phyloP scores from a whole-genome alignment of 1,139 yeast species.

The Ogataea hybrid region DNA sequence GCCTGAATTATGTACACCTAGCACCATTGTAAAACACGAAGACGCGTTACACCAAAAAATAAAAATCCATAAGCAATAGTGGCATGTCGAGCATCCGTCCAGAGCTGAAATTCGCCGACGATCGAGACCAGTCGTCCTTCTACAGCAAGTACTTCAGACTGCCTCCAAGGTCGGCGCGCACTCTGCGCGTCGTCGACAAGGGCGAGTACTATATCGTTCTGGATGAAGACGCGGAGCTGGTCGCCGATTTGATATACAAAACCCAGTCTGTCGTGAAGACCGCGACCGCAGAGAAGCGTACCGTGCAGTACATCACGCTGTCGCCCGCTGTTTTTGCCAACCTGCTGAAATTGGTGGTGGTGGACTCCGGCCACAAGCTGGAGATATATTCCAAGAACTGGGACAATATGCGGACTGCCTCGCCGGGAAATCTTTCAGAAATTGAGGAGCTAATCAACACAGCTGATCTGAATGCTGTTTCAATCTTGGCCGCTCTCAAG shows the following conservation, averaged over 20 bases:
- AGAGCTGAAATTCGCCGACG: slow-evolving; percentile 69
- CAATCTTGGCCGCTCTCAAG: slow-evolving; percentile 76
- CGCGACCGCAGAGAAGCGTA: slow-evolving; percentile 36
- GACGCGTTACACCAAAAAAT: slow-evolving; percentile 9
- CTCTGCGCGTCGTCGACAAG: slow-evolving; percentile 69
- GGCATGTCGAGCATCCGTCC: slow-evolving; percentile 44
- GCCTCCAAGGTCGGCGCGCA: slow-evolving; percentile 45
- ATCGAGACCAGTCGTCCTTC: slow-evolving; percentile 61
- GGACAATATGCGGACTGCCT: slow-evolving; percentile 60
- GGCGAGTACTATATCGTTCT: slow-evolving; percentile 77
- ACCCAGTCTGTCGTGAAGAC: slow-evolving; percentile 76
- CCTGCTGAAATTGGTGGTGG: slow-evolving; percentile 62
- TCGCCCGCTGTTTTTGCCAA: slow-evolving; percentile 71
- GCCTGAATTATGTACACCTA: slow-evolving; percentile 3
- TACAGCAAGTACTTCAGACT: slow-evolving; percentile 55
- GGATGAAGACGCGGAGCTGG: slow-evolving; percentile 70
- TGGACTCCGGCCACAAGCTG: slow-evolving; percentile 71
- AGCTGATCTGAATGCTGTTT: slow-evolving; percentile 48
- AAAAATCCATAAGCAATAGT: background rate
- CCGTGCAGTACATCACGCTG: slow-evolving; percentile 66
- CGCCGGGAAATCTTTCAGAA: slow-evolving; percentile 88
- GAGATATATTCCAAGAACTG: slow-evolving; percentile 71
- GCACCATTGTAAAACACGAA: slow-evolving; percentile 1
- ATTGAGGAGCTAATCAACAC: slow-evolving; percentile 70
- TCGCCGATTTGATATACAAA: slow-evolving; percentile 81